Conservation (phyloP, 2,329 filamentous ascomycete genomes). For the Colletotrichum filicis region DNA sequence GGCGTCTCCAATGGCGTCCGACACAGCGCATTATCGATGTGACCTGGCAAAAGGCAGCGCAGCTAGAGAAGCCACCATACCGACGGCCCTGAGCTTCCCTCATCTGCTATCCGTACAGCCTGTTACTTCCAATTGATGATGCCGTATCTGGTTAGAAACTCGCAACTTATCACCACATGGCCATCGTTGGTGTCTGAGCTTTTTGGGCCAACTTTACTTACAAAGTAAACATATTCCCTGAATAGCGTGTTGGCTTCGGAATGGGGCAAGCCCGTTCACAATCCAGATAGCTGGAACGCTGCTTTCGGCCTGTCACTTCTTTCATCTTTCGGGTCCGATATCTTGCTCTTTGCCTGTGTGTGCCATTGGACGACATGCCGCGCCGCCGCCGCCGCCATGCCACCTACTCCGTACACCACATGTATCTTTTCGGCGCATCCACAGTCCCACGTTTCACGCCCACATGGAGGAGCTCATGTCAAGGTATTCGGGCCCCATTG, state of each 20-base stretch:
- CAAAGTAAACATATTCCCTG: background rate
- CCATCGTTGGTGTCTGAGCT: background rate
- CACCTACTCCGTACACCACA: background rate
- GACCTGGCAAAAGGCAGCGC: background rate
- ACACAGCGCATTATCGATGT: background rate
- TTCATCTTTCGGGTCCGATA: background rate
- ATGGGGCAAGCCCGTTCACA: background rate
- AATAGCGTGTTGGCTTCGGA: background rate
- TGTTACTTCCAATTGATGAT: background rate
- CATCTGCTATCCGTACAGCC: background rate
- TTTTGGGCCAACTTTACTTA: background rate
- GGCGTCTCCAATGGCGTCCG: background rate
- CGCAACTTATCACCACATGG: background rate
- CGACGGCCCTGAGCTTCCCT: background rate
- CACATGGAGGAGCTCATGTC: background rate
- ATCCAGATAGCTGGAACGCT: background rate
- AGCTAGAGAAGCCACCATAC: background rate
- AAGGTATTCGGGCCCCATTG: background rate
- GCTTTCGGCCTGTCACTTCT: background rate
- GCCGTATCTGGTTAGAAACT: background rate
- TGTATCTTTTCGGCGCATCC: background rate
- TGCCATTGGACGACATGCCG: background rate
- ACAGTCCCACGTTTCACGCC: constrained; percentile 3
- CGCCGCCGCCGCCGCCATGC: background rate
- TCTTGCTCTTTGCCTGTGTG: background rate